Base-by-base conservation (phyloP, 2,329 filamentous ascomycete genomes). In the Metarhizium sp. region DNA sequence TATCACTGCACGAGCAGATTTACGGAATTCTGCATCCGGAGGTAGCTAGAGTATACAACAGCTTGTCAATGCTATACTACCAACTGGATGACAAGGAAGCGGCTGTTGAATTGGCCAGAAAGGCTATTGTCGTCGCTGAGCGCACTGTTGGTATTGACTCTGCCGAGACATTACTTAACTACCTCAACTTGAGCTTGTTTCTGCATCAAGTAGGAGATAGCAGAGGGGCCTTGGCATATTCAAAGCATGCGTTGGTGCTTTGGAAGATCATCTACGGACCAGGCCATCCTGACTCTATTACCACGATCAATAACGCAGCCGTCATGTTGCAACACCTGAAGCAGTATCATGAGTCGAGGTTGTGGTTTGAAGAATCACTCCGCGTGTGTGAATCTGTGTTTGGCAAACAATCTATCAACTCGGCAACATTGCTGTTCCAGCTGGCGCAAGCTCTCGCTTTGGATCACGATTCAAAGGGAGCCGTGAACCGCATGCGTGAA, bases 251-350 rank as follows among this genome's bases (percentile, higher is more conserved):
- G 6, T 81, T 99, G 62, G 86, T 94, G 68, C 78, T 99, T 59
- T 97, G 92, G 92, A 96, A 96, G 77, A 82, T 97, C 64, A 92
- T 97, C 64, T 99, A 96, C 68, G 94, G 94, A 36, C 78, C 87
- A 34, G 88, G 90, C 64, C 94, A 99, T 73, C 94, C 94, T 3
- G 94, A 99, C 73, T 95, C 91, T 8, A 96, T 99, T 73, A 99
- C 95, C 8, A 97, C 94, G 16, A 87, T 97, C 73, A 99, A 97
- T 81, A 99, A 99, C 67, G 92, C 90, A 20, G 94, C 94, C 7
- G 94, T 99, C 58, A 99, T 99, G 94, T 84, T 99, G 57, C 94
- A 99, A 73, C 86, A 91, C 55, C 81, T 96, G 64, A 96, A 97
- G 78, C 86, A 88, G 58, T 99, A 95, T 75, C 87, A 92, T 64